Percentiles rank a stretch among this genome's conserved stretches.
These are phyloP conservation scores for Prunus persica DNA, from an alignment of 306 rosid species.

Conservation along the genomic window DNA sequence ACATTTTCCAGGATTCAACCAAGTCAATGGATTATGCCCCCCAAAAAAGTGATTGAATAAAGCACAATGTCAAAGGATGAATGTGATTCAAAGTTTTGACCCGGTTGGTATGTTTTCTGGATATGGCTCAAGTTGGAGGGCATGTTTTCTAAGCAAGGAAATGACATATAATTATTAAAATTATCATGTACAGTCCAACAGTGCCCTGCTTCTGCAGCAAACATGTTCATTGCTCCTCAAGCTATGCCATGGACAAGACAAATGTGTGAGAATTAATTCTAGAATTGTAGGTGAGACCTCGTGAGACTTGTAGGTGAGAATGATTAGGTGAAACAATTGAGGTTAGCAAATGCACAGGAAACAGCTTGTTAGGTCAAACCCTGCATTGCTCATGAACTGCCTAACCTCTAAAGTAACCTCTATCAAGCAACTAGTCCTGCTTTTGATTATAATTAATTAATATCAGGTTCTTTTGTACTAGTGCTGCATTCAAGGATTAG, in stretches of 20 bases:
- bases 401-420: slow-evolving; percentile 3
- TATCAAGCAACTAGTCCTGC: not conserved
- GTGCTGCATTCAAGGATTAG: not conserved
- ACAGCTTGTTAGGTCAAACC: not conserved
- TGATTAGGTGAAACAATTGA: slow-evolving; percentile 11
- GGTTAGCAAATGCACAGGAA: not conserved
- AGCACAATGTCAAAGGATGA: not conserved
- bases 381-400: not conserved
- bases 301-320: slow-evolving; percentile 15
- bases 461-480: not conserved
- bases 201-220: not conserved
- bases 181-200: not conserved
- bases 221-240: not conserved
- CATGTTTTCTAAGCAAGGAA: not conserved
- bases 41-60: not conserved
- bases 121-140: not conserved
- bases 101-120: not conserved
- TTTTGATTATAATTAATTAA: not conserved
- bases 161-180: not conserved
- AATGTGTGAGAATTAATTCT: not conserved
- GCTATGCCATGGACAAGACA: not conserved
- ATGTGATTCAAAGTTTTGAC: not conserved
- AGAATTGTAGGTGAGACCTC: slow-evolving; percentile 15
- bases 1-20: not conserved
- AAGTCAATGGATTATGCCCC: not conserved